phyloP scores from a whole-genome alignment of 129 eudicot genomes.

The Artemisia argyi region DNA sequence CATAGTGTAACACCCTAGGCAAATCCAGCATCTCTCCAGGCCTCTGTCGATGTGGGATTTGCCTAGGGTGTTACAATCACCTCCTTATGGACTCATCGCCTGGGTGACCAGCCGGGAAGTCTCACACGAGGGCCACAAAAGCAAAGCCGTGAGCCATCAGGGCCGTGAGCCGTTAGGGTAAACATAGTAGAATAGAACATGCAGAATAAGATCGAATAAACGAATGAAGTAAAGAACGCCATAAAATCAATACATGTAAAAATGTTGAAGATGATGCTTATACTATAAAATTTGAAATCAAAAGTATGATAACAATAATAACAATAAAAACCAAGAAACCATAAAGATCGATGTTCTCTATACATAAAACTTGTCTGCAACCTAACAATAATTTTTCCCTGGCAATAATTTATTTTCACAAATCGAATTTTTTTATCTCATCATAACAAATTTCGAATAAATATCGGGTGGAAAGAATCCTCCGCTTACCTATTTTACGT shows the following conservation, averaged over 20 bases:
- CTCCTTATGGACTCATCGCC: too few relatives aligned
- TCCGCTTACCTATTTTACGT: constrained; percentile 44
- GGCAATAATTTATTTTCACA: constrained; percentile 64
- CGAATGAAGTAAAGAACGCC: not conserved
- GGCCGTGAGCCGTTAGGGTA: too few relatives aligned
- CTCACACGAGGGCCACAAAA: too few relatives aligned
- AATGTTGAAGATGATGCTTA: constrained; percentile 52
- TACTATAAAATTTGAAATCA: constrained; percentile 49
- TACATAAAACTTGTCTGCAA: constrained; percentile 61
- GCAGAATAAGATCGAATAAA: not conserved
- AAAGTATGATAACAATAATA: constrained; percentile 55
- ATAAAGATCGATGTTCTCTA: constrained; percentile 50
- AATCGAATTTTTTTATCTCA: constrained; percentile 43
- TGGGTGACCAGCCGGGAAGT: too few relatives aligned
- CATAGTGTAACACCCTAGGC: too few relatives aligned
- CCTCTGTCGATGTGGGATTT: too few relatives aligned
- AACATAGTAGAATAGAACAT: too few relatives aligned
- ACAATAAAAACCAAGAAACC: constrained; percentile 41
- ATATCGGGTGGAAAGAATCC: constrained; percentile 48
- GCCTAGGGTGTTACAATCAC: too few relatives aligned
- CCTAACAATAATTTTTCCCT: constrained; percentile 46
- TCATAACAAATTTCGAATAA: constrained; percentile 52
- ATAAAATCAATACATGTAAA: constrained; percentile 43
- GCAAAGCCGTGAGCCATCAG: too few relatives aligned
- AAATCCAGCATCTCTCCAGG: too few relatives aligned